A percentile compares a stretch with the other conserved stretches of the same genome.
phyloP scores from a whole-genome alignment of 352 stramenopile species.

The Phytophthora brassicae region DNA sequence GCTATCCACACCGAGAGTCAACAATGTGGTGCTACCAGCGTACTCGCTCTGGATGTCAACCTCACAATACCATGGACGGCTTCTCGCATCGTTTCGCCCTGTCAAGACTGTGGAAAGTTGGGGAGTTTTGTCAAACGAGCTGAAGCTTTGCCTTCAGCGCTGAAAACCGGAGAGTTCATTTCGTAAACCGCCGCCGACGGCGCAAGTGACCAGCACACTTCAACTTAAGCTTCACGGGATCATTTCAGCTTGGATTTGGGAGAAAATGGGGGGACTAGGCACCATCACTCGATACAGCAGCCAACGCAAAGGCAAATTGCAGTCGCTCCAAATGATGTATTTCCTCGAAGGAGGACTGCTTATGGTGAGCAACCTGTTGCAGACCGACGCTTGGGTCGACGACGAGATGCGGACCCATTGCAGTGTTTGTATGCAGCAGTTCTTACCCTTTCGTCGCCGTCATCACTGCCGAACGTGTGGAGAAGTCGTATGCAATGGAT shows the following conservation, averaged over 20 bases:
- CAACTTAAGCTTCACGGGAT: constrained; percentile 2
- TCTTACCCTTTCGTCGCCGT: constrained; percentile 72
- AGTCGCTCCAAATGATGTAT: constrained; percentile 65
- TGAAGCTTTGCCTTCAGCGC: neutral
- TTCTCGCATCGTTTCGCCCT: constrained; percentile 15
- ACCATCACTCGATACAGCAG: constrained; percentile 13
- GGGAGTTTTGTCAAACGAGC: constrained; percentile 8
- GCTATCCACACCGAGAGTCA: constrained; percentile 9
- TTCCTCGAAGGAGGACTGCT: constrained; percentile 74
- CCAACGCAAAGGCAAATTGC: constrained; percentile 21
- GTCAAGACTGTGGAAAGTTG: neutral
- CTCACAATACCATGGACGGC: constrained; percentile 8
- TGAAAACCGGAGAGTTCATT: constrained; percentile 27
- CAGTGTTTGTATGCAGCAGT: constrained; percentile 83
- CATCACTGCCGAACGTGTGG: constrained; percentile 83
- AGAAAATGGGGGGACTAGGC: constrained; percentile 23
- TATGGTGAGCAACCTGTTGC: constrained; percentile 68
- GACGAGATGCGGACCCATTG: constrained; percentile 75
- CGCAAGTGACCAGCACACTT: constrained; percentile 13
- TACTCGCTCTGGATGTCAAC: constrained; percentile 16
- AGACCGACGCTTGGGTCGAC: constrained; percentile 67
- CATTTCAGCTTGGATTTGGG: neutral
- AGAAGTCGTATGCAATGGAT: constrained; percentile 70
- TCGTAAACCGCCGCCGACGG: constrained; percentile 24
- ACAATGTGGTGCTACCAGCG: constrained; percentile 16